A percentile compares a stretch with the other conserved stretches of the same genome.
Evolutionary conservation across 768 basidiomycete genomes (phyloP).

Genomic region (Kwoniella europaea): DNA sequence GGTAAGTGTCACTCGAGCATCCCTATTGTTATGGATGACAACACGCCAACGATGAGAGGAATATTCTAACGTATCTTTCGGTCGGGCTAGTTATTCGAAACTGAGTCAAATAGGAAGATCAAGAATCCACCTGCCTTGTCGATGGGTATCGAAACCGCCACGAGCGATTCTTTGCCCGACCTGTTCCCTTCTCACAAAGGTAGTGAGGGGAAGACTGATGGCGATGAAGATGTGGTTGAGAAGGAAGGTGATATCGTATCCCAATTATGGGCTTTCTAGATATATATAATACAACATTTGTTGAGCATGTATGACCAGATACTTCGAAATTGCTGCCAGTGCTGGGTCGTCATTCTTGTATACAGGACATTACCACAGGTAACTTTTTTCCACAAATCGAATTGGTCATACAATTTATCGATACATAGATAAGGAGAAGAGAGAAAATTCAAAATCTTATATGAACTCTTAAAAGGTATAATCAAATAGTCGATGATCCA

Average conservation of each 20-base stretch:
- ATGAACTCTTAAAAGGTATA: too few species aligned
- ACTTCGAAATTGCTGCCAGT: too few species aligned
- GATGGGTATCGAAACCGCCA: conserved; percentile 44
- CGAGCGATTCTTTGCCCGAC: conserved; percentile 5
- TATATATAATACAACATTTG: neutral
- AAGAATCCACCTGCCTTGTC: conserved; percentile 73
- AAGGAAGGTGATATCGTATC: conserved; percentile 26
- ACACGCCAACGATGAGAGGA: neutral
- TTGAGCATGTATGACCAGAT: neutral
- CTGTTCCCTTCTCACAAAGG: conserved; percentile 17
- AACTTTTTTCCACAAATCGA: too few species aligned
- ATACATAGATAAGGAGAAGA: too few species aligned
- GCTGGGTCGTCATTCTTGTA: too few species aligned
- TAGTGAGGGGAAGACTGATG: neutral
- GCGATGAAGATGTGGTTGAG: neutral
- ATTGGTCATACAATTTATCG: too few species aligned
- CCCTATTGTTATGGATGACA: neutral
- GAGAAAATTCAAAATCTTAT: too few species aligned
- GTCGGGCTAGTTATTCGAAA: conserved; percentile 74
- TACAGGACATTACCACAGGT: too few species aligned
- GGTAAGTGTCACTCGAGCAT: conserved; percentile 45
- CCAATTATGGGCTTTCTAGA: conserved; percentile 30
- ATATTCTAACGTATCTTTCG: neutral
- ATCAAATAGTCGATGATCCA: too few species aligned
- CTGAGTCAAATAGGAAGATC: conserved; percentile 76